These are phyloP conservation scores for Prunus mongolica DNA, from an alignment of 306 rosid species.

Conservation along the genomic window DNA sequence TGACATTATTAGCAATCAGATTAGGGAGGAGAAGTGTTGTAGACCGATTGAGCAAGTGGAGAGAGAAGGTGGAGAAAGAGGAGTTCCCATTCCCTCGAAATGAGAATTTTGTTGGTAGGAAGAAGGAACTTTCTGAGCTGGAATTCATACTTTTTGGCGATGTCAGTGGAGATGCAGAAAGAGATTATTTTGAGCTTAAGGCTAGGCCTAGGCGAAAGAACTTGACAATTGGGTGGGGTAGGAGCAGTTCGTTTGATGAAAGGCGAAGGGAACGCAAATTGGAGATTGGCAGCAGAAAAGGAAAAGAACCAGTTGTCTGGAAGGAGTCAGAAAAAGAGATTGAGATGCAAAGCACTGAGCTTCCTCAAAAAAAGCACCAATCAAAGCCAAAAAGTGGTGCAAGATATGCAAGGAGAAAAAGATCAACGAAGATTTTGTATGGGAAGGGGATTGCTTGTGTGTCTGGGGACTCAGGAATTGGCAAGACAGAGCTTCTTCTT, in stretches of 20 bases:
- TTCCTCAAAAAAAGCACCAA: constrained; percentile 45
- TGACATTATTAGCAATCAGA: constrained; percentile 58
- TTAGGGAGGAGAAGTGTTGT: constrained; percentile 79
- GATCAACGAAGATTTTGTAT: constrained; percentile 53
- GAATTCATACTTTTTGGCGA: constrained; percentile 83
- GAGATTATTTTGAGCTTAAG: constrained; percentile 77
- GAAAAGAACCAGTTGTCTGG: constrained; percentile 82
- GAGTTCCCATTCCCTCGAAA: constrained; percentile 74
- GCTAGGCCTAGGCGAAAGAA: constrained; percentile 66
- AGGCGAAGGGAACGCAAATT: constrained; percentile 42
- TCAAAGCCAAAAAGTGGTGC: constrained; percentile 49
- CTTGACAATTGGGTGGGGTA: constrained; percentile 60
- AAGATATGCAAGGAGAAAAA: constrained; percentile 51
- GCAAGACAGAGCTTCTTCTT: constrained; percentile 83
- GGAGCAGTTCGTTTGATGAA: constrained; percentile 51
- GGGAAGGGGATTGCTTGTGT: constrained; percentile 88
- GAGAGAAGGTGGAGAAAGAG: constrained; percentile 72
- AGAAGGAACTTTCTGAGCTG: constrained; percentile 73
- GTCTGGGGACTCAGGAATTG: constrained; percentile 82
- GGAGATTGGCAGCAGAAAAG: constrained; percentile 45
- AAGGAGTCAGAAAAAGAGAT: constrained; percentile 83
- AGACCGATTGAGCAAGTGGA: constrained; percentile 69
- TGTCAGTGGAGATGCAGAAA: constrained; percentile 65
- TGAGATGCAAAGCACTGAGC: constrained; percentile 65
- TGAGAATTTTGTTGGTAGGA: constrained; percentile 72